These are phyloP conservation scores for Haematococcus lacustris DNA, from an alignment of 139 green algal genomes.

Conservation along the genomic window DNA sequence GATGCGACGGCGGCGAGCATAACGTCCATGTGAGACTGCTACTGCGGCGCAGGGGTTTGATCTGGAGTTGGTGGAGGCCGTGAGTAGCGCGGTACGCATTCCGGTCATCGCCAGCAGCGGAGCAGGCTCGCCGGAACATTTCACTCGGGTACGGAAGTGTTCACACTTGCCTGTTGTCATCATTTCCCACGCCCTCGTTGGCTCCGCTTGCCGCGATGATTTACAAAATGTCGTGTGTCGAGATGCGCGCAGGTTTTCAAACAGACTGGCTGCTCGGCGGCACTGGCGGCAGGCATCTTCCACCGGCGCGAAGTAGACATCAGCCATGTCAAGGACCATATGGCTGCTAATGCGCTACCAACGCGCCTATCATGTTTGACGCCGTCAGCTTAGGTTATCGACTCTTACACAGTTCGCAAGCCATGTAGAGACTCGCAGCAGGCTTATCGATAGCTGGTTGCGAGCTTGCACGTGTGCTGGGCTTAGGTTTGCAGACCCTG, in stretches of 20 bases:
- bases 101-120: conserved; percentile 94
- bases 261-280: conserved; percentile 71
- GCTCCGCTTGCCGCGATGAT: too few species aligned
- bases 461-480: too few species aligned
- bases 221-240: background rate
- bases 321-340: conserved; percentile 82
- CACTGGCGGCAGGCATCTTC: conserved; percentile 97
- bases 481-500: too few species aligned
- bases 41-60: conserved; percentile 84
- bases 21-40: too few species aligned
- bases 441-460: too few species aligned
- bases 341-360: conserved; percentile 66
- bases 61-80: conserved; percentile 80
- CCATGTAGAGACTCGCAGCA: too few species aligned
- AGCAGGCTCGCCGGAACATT: conserved; percentile 87
- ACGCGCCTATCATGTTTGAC: conserved; percentile 35
- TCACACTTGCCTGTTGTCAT: too few species aligned
- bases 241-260: conserved; percentile 51
- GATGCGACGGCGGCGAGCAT: too few species aligned
- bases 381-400: too few species aligned
- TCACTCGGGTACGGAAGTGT: conserved; percentile 72
- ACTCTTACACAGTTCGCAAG: too few species aligned
- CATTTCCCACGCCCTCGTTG: too few species aligned
- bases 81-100: conserved; percentile 88
- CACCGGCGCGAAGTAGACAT: conserved; percentile 92